Base-by-base conservation (phyloP, 2,329 filamentous ascomycete genomes). In the Pseudogymnoascus sp. region DNA sequence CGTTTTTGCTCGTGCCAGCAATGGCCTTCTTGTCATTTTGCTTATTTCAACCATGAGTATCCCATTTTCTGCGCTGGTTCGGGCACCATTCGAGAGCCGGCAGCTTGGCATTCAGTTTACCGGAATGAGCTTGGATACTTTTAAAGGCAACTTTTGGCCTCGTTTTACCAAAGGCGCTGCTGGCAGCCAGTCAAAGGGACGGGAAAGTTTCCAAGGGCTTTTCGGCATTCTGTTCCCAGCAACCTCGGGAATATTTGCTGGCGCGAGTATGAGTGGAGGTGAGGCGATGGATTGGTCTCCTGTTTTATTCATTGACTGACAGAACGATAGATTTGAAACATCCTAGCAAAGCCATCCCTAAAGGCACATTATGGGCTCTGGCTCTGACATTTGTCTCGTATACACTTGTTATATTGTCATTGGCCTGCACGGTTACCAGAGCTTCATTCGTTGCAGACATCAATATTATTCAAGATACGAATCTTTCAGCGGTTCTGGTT, bases 141-240 rank as follows among this genome's bases (percentile, higher is more conserved):
- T 96, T 39, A 76, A 80, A 57, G 81, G 81, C n/a, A 96, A 96
- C 69, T 77, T 95, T 22, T 79, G 87, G 62, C 91, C 91, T 22
- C 74, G 74, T 35, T 81, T 87, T 61, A 87, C 83, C 2, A 81
- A 76, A 61, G 86, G 86, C 38, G 81, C 83, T 2, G 81, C 81
- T 57, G 85, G 85, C 20, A 84, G 81, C 62, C 80, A 86, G 58
- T 81, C 86, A 62, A 77, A 77, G 36, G 86, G 84, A 6, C 76
- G 83, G 41, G 85, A 87, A 64, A 92, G 81, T 12, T 95, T 92
- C 66, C 87, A 92, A 64, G 85, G 90, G 66, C 77, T 95, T 7
- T 96, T 96, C 74, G 92, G 90, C 2, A 91, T 96, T 64, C 76
- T 96, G 1, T 96, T 94, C 67, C 90, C 90, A 36, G 79, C 80